phyloP scores from a whole-genome alignment of 257 asterid genomes.

The Ballota nigra region DNA sequence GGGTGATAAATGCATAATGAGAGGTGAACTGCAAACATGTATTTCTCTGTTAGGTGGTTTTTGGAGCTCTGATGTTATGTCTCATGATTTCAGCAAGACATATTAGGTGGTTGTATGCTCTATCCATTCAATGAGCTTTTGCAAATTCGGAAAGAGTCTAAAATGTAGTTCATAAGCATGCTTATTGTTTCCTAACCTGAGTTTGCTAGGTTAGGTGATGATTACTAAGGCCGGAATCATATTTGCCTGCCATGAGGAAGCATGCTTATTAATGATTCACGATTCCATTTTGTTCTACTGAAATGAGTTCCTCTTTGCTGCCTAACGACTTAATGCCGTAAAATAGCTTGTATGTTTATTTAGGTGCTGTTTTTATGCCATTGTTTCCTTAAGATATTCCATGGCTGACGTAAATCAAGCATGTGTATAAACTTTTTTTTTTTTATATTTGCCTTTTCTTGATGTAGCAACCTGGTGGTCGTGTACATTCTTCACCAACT shows the following conservation, averaged over 20 bases:
- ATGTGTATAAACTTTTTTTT: background rate
- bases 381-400: background rate
- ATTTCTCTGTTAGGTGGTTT: background rate
- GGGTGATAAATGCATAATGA: background rate
- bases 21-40: background rate
- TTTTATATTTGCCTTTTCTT: slow-evolving; percentile 14
- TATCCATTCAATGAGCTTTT: background rate
- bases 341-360: background rate
- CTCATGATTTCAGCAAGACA: background rate
- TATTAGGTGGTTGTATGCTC: background rate
- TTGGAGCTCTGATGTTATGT: background rate
- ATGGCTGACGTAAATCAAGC: background rate
- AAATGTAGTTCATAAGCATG: background rate
- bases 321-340: background rate
- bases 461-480: slow-evolving; percentile 46
- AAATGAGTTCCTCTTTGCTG: background rate
- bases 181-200: background rate
- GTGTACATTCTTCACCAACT: slow-evolving; percentile 37
- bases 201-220: background rate
- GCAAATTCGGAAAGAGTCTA: background rate
- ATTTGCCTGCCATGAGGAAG: background rate
- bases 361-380: background rate
- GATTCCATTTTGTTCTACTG: background rate
- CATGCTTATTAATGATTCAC: background rate
- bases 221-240: background rate